phyloP scores from a whole-genome alignment of 2,329 filamentous ascomycete species.

The Neofusicoccum kwambonambiense region DNA sequence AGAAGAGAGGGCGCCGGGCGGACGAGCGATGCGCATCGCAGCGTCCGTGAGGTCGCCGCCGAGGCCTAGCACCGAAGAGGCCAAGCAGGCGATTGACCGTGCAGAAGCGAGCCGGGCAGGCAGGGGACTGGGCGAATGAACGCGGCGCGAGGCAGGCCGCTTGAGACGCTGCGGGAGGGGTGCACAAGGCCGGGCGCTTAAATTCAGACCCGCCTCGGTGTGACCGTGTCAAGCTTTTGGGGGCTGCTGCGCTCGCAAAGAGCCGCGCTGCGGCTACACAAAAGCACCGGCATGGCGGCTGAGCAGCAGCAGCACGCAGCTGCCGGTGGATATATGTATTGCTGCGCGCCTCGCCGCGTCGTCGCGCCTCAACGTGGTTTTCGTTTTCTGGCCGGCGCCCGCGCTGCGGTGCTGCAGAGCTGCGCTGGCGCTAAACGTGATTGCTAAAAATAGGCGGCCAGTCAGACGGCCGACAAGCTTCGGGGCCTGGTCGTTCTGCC shows the following conservation, averaged over 20 bases:
- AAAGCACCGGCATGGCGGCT: not conserved
- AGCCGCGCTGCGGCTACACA: conserved; percentile 8
- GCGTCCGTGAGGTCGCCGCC: not conserved
- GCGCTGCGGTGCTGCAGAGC: not conserved
- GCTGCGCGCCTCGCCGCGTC: not conserved
- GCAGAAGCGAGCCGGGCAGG: conserved; percentile 11
- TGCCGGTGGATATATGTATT: not conserved
- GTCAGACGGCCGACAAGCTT: not conserved
- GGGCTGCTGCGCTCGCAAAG: conserved; percentile 9
- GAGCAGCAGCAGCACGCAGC: not conserved
- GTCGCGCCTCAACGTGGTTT: not conserved
- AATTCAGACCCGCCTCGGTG: conserved; percentile 3
- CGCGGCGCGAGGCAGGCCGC: not conserved
- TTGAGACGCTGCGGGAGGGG: not conserved
- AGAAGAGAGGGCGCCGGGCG: conserved; percentile 9
- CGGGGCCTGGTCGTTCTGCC: not conserved
- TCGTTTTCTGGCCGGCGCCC: not conserved
- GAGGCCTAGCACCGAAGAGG: not conserved
- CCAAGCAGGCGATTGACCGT: conserved; percentile 10
- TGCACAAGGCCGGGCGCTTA: conserved; percentile 16
- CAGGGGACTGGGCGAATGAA: conserved; percentile 16
- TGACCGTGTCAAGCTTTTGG: conserved; percentile 11
- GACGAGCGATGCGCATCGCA: conserved; percentile 12
- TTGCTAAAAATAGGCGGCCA: conserved; percentile 11
- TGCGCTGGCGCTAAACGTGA: conserved; percentile 2